Evolutionary conservation across 73 alveolate genomes (phyloP), one percentile per base, ranked within the genome.

Genomic region (Blepharisma stoltei): DNA sequence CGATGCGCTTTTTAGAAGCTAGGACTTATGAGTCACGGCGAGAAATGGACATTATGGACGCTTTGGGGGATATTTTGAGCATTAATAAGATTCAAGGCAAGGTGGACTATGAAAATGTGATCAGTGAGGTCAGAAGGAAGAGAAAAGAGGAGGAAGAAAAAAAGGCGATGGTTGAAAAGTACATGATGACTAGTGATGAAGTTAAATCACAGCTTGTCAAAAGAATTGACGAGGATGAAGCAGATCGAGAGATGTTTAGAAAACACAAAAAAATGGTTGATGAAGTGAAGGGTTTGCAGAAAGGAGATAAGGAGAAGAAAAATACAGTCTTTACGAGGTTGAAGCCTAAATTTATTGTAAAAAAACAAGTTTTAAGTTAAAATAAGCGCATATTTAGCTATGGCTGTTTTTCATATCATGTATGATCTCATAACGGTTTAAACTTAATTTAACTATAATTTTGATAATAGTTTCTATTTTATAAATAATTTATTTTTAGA

Each of bases 31-130:
- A 96, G 86, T 88, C 97, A 23, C 90, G 92, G 81, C 90, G 94
- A 79, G 99, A 96, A 88, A 89, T 96, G 98, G 99, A 94, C 77
- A 89, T 96, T 25, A 83, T 92, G 20, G 99, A 96, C 78, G 97
- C 98, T 6, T 87, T 96, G 0, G 99, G 95, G 54, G 96, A 96
- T 76, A 96, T 93, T 37, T 90, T 87, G 85, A 87, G 93, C 49
- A 84, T 93, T 78, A 96, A 95, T 83, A 93, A 90, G 81, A 79
- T 98, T 80, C 87, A 87, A 83, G 89, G 92, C 21, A 88, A 89
- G 54, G 90, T 92, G 47, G 89, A 93, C 73, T 94, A 82, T 85
- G 97, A 94, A 41, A 88, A 77, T 48, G 81, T 96, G 66, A 83
- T 94, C 8, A 85, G 88, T 77, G 43, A 52, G 41, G 47, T 81